A percentile compares a stretch with the other conserved stretches of the same genome.
Evolutionary conservation across 768 basidiomycete species (phyloP).

Genomic region (Lactarius quietus): DNA sequence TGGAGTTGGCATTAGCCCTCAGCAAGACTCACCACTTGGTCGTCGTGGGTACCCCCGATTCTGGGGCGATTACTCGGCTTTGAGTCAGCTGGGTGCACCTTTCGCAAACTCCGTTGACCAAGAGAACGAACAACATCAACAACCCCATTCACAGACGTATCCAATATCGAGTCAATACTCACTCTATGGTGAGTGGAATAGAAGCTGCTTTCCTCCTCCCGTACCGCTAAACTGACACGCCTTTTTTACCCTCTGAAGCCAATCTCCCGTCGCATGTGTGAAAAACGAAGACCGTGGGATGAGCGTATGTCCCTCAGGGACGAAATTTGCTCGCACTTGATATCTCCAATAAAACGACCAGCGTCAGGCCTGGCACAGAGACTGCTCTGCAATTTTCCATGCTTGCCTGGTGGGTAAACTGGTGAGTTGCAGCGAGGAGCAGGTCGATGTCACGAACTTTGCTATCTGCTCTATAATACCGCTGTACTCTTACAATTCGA

Average conservation of each 20-base stretch:
- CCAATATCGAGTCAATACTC: constrained; percentile 23
- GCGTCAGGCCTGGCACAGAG: neutral
- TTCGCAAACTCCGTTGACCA: constrained; percentile 26
- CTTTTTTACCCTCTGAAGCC: neutral
- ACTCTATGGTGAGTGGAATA: constrained; percentile 22
- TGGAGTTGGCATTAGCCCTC: constrained; percentile 5
- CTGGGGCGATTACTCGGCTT: constrained; percentile 37
- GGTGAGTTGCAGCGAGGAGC: neutral
- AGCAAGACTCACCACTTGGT: constrained; percentile 5
- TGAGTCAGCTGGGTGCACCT: constrained; percentile 35
- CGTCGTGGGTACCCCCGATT: constrained; percentile 35
- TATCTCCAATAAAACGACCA: constrained; percentile 5
- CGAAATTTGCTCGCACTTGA: neutral
- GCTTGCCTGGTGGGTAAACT: constrained; percentile 10
- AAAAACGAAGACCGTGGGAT: neutral
- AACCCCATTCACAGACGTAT: constrained; percentile 17
- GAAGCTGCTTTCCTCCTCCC: neutral
- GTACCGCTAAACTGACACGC: neutral
- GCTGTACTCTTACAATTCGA: constrained; percentile 10
- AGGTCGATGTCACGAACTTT: neutral
- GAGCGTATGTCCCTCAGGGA: neutral
- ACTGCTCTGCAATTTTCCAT: neutral
- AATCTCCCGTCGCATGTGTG: constrained; percentile 14
- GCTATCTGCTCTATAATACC: neutral
- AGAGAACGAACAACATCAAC: constrained; percentile 16